Base-by-base conservation (phyloP, 202 grass and related monocot species). In the Carex arenaria region DNA sequence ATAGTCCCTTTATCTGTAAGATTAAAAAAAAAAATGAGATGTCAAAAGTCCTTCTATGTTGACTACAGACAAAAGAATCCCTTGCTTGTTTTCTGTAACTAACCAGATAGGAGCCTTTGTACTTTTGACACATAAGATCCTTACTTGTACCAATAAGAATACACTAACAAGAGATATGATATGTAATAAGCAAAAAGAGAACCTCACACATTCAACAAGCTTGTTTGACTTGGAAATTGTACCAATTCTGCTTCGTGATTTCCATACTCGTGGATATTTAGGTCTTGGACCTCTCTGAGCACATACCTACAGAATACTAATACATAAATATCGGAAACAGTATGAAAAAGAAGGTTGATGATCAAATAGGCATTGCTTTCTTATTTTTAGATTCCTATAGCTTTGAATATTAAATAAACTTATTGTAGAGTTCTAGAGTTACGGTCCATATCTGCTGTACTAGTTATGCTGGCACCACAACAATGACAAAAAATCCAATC, bases 161-260 rank as follows among this genome's bases (percentile, higher is more conserved):
- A 61, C 12, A 59, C 22, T 30, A n/a, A 72, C 43, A 56, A 22
- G 49, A 72, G 62, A 89, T 13, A 52, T n/a, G 14, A n/a, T 71
- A 19, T 18, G 47, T 63, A n/a, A 73, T 9, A 85, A 52, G 22
- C 72, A 18, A 60, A 64, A 64, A 79, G 87, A 88, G 86, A 90
- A 92, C 64, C 93, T 94, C 88, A 99, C 93, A 92, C 89, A 95
- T 85, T 95, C 68, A 81, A 94, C 93, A 90, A 95, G 91, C 83
- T 99, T 99, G 42, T 99, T 86, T 66, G 96, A 93, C 89, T 99
- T 99, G 13, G 96, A 99, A 73, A 99, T 84, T 9, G 96, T 95
- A 47, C 91, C 93, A 13, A 99, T 90, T 88, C 90, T 92, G 72
- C 91, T 99, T 2, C 60, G 82, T 18, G 88, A 81, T 84, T 92